A percentile compares a stretch with the other conserved stretches of the same genome.
Conservation (phyloP, 257 asterid species). For the Solanum habrochaites region DNA sequence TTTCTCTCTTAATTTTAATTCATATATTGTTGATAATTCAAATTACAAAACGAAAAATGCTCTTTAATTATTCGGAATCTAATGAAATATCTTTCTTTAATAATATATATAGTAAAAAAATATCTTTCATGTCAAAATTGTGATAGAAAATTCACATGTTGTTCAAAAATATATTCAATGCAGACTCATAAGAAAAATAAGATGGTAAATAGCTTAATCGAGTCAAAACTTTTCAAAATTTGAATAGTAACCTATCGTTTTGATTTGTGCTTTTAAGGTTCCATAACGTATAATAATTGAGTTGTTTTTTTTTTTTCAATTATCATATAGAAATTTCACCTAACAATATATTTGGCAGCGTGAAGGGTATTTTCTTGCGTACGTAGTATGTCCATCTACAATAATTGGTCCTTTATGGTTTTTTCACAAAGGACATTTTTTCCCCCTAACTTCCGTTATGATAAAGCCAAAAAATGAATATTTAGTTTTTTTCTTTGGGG, state of each 20-base stretch:
- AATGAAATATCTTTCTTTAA: too few species aligned
- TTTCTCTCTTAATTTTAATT: neutral
- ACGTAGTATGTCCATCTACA: neutral
- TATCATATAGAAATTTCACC: neutral
- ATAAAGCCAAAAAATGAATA: neutral
- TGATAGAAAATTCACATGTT: neutral
- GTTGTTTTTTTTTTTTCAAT: neutral
- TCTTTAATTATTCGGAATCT: too few species aligned
- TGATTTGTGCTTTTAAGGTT: neutral
- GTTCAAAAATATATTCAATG: neutral
- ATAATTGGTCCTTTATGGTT: constrained; percentile 7
- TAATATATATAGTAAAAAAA: too few species aligned
- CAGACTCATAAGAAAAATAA: neutral
- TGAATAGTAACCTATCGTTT: neutral
- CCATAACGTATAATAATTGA: neutral
- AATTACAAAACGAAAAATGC: too few species aligned
- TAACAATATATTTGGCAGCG: neutral
- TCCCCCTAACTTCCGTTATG: neutral
- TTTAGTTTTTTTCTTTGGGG: neutral
- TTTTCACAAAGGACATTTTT: neutral
- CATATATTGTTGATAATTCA: too few species aligned
- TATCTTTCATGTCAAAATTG: too few species aligned
- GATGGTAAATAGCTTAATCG: neutral
- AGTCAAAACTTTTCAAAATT: neutral
- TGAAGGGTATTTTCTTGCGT: neutral